Conservation (phyloP, 2,329 filamentous ascomycete species). For the Scleromitrula shiraiana region DNA sequence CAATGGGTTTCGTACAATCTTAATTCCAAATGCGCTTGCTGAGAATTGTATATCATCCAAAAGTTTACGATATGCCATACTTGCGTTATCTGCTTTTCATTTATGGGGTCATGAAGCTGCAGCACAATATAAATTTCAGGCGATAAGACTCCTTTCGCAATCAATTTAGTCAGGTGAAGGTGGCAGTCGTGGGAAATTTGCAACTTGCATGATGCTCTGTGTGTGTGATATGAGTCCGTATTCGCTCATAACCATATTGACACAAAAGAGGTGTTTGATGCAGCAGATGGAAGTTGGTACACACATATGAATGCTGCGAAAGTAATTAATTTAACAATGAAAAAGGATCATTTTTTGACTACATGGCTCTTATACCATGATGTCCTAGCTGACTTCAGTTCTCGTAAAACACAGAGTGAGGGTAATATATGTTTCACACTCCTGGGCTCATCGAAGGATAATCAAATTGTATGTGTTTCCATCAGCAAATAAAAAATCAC, state of each 20-base stretch:
- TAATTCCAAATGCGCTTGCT: conserved; percentile 39
- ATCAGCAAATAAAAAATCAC: not conserved
- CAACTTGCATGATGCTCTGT: conserved; percentile 43
- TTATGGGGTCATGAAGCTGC: conserved; percentile 34
- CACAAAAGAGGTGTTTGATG: conserved; percentile 33
- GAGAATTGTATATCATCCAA: conserved; percentile 23
- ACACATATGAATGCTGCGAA: conserved; percentile 35
- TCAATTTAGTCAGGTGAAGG: conserved; percentile 27
- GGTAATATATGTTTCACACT: not conserved
- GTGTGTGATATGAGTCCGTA: conserved; percentile 36
- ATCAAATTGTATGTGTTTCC: not conserved
- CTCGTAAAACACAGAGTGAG: conserved; percentile 23
- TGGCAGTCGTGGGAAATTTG: conserved; percentile 30
- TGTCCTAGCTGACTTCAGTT: conserved; percentile 37
- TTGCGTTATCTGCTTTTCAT: conserved; percentile 39
- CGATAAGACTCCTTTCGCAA: conserved; percentile 34
- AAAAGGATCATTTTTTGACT: conserved; percentile 33
- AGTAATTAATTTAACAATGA: conserved; percentile 21
- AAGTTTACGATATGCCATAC: conserved; percentile 37
- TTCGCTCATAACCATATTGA: not conserved
- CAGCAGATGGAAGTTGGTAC: conserved; percentile 39
- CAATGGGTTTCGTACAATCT: conserved; percentile 39
- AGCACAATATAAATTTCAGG: conserved; percentile 35
- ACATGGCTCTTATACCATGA: conserved; percentile 43
- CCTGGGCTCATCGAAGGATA: not conserved